Evolutionary conservation across 1,284 basidiomycete species (phyloP).

Genomic region (Veloporphyrellus conicus): DNA sequence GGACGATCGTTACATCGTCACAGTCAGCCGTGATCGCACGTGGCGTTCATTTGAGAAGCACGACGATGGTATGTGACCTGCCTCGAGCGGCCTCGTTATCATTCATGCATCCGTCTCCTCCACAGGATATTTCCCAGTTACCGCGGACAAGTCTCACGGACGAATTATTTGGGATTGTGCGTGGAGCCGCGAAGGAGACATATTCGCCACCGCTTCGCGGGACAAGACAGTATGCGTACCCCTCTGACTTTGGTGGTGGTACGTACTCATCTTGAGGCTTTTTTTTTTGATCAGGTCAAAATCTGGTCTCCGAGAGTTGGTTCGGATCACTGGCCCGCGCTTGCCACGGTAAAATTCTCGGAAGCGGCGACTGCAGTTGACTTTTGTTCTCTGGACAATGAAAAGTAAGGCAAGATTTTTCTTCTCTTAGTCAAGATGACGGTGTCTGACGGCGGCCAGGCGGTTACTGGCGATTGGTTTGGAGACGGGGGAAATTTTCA

Average conservation of each 20-base stretch:
- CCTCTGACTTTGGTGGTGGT: not conserved
- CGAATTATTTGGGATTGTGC: conserved; percentile 95
- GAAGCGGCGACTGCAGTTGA: conserved; percentile 72
- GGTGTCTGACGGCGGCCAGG: conserved; percentile 34
- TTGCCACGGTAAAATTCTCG: conserved; percentile 53
- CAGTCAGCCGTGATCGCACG: conserved; percentile 86
- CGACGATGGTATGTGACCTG: conserved; percentile 37
- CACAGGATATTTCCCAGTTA: conserved; percentile 57
- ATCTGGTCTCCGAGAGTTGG: conserved; percentile 51
- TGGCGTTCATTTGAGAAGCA: conserved; percentile 79
- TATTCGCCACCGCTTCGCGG: conserved; percentile 91
- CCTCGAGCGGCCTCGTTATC: not conserved
- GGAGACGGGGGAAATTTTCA: conserved; percentile 62
- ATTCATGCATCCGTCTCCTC: not conserved
- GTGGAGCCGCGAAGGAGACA: conserved; percentile 69
- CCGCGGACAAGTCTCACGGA: conserved; percentile 79
- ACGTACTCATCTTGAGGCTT: not conserved
- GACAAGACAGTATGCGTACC: conserved; percentile 78
- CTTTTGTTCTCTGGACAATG: conserved; percentile 45
- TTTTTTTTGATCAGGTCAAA: conserved; percentile 51
- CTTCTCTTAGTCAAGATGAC: not conserved
- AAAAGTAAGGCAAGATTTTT: conserved; percentile 37
- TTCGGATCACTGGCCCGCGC: conserved; percentile 45
- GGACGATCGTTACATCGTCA: conserved; percentile 74
- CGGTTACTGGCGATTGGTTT: conserved; percentile 64